These are phyloP conservation scores for Myriangium duriaei DNA, from an alignment of 2,329 filamentous ascomycete species.

Conservation along the genomic window DNA sequence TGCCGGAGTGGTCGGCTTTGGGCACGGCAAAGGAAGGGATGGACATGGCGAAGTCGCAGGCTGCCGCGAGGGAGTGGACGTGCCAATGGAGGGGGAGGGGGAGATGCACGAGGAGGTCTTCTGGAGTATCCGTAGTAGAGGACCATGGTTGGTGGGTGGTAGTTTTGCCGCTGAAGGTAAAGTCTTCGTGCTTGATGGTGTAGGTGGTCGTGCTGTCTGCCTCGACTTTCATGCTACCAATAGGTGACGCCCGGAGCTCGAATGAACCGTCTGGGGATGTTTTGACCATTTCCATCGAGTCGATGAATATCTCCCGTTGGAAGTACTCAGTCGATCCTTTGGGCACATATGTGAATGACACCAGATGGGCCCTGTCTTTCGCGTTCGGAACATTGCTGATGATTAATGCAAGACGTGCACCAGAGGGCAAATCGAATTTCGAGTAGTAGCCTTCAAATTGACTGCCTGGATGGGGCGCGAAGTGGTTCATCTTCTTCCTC, in stretches of 20 bases:
- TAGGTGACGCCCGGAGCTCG: conserved; percentile 27
- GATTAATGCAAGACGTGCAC: conserved; percentile 34
- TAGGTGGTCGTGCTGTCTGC: conserved; percentile 28
- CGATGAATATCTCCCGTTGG: conserved; percentile 33
- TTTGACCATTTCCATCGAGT: conserved; percentile 25
- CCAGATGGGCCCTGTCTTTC: conserved; percentile 27
- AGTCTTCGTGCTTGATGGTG: conserved; percentile 21
- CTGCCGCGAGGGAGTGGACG: conserved; percentile 34
- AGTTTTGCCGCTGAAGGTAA: conserved; percentile 29
- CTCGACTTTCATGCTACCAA: conserved; percentile 28
- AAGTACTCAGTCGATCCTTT: conserved; percentile 22
- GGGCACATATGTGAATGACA: conserved; percentile 40
- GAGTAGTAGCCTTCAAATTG: conserved; percentile 40
- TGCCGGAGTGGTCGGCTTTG: conserved; percentile 20
- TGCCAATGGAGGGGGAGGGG: conserved; percentile 41
- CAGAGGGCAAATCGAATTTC: conserved; percentile 36
- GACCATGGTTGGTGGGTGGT: conserved; percentile 29
- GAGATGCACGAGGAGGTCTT: conserved; percentile 32
- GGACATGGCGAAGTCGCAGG: conserved; percentile 26
- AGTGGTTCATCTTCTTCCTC: conserved; percentile 15
- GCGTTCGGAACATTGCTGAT: conserved; percentile 36
- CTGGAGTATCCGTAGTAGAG: conserved; percentile 27
- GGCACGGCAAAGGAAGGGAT: conserved; percentile 22
- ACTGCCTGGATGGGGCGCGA: conserved; percentile 28
- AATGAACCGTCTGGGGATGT: conserved; percentile 24